Evolutionary conservation across 441 rosid genomes (phyloP), one percentile per base, ranked within the genome.

Genomic region (Theobroma grandiflorum): DNA sequence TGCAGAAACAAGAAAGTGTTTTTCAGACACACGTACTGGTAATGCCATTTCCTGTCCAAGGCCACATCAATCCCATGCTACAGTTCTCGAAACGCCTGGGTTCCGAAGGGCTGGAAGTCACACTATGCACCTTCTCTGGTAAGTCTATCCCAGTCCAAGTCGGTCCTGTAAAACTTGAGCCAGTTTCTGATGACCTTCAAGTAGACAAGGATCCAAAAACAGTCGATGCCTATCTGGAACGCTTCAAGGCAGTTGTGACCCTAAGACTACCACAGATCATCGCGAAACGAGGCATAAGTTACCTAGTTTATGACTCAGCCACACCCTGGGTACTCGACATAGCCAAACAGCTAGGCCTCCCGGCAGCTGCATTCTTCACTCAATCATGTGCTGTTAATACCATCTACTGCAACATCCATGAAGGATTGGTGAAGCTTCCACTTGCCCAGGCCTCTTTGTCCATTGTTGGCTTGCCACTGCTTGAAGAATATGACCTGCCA

Each of bases 41-140:
- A 2, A 22, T 91, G 4, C 89, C 90, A 0, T 78, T 79, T 57
- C 91, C 91, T 5, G 43, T 58, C 62, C 91, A 85, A 83, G 95
- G 97, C 10, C 95, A 85, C 76, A 42, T 86, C 5, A 86, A 81
- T 70, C 90, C 90, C 2, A 70, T 88, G 85, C 84, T 86, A 26
- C 89, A 89, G 45, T 86, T 89, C 85, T 52, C 89, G 15, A 86
- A 84, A 49, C 80, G 88, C 59, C n/a, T 89, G 11, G 82, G 74
- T 50, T 80, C 82, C 59, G 84, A 78, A 73, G 88, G 90, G 4
- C 65, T 85, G 40, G 59, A 77, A 26, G 78, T 84, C 50, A 84
- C 92, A 42, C 80, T 89, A 8, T 62, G 88, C 79, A 79, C 80
- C 59, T 82, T 86, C 72, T 77, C 84, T 42, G 74, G 79, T 76